A percentile compares a stretch with the other conserved stretches of the same genome.
Conservation (phyloP, 1,284 basidiomycete species). For the Albatrellus sp. region DNA sequence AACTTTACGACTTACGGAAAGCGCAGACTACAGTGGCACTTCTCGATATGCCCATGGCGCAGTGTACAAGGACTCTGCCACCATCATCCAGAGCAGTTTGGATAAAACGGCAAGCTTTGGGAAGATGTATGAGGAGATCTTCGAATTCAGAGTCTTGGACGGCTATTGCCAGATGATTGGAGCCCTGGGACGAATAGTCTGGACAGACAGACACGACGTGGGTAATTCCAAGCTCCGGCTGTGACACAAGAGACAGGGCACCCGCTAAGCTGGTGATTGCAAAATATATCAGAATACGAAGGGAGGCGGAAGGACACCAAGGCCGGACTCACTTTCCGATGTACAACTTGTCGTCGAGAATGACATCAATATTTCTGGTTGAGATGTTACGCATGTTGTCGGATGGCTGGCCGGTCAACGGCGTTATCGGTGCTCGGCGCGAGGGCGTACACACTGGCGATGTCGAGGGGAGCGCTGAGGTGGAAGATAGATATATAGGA, state of each 20-base stretch:
- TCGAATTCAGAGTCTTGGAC: slow-evolving; percentile 50
- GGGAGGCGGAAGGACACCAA: background rate
- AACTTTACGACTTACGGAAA: slow-evolving; percentile 32
- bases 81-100: slow-evolving; percentile 31
- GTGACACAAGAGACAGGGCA: slow-evolving; percentile 29
- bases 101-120: slow-evolving; percentile 41
- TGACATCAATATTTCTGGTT: slow-evolving; percentile 15
- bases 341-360: slow-evolving; percentile 35
- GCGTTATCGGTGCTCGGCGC: background rate
- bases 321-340: slow-evolving; percentile 35
- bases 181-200: slow-evolving; percentile 31
- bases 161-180: slow-evolving; percentile 32
- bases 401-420: background rate
- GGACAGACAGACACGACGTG: slow-evolving; percentile 50
- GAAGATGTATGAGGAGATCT: slow-evolving; percentile 44
- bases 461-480: too few relatives aligned
- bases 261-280: slow-evolving; percentile 29
- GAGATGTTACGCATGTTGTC: slow-evolving; percentile 7
- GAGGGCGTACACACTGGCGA: too few relatives aligned
- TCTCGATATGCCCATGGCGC: slow-evolving; percentile 39
- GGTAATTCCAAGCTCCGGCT: slow-evolving; percentile 32
- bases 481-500: slow-evolving; percentile 1
- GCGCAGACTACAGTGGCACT: slow-evolving; percentile 48
- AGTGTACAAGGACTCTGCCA: slow-evolving; percentile 61
- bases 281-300: background rate